Evolutionary conservation across 2,329 filamentous ascomycete genomes (phyloP).

Genomic region (Epichloe elymi): DNA sequence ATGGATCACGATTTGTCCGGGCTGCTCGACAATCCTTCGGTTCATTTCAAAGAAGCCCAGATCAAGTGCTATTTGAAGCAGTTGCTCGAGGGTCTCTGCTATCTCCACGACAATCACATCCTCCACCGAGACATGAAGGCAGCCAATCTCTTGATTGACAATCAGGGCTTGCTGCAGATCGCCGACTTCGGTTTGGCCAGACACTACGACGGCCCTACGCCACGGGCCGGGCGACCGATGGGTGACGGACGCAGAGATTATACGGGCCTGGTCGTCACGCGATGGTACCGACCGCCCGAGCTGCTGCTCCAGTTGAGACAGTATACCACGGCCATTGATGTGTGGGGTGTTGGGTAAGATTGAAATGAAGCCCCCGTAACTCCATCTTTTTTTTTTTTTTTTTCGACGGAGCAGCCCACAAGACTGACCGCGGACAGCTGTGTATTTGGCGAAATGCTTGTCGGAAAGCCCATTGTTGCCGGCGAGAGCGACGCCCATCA

Average conservation of each 20-base stretch:
- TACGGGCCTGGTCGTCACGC: constrained; percentile 88
- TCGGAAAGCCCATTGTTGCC: constrained; percentile 80
- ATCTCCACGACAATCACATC: constrained; percentile 81
- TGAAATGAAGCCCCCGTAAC: too few relatives aligned
- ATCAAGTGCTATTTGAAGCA: constrained; percentile 98
- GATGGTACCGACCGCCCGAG: constrained; percentile 95
- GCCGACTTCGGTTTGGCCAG: constrained; percentile 92
- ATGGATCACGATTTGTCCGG: constrained; percentile 99
- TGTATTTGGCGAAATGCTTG: constrained; percentile 96
- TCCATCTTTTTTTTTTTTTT: not conserved
- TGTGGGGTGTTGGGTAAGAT: constrained; percentile 90
- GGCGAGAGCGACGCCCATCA: constrained; percentile 84
- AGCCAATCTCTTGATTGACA: constrained; percentile 92
- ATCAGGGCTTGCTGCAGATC: constrained; percentile 85
- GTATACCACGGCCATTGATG: constrained; percentile 95
- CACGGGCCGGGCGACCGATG: constrained; percentile 62
- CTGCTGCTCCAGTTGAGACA: constrained; percentile 73
- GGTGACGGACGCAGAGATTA: constrained; percentile 83
- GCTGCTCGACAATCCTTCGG: constrained; percentile 84
- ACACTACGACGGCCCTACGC: constrained; percentile 78
- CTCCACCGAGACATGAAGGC: constrained; percentile 98
- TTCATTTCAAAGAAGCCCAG: constrained; percentile 75
- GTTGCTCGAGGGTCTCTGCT: constrained; percentile 75
- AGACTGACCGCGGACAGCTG: constrained; percentile 45
- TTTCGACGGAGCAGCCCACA: too few relatives aligned